These are phyloP conservation scores for Raphanus raphanistrum DNA, from an alignment of 345 rosid species.

Conservation along the genomic window DNA sequence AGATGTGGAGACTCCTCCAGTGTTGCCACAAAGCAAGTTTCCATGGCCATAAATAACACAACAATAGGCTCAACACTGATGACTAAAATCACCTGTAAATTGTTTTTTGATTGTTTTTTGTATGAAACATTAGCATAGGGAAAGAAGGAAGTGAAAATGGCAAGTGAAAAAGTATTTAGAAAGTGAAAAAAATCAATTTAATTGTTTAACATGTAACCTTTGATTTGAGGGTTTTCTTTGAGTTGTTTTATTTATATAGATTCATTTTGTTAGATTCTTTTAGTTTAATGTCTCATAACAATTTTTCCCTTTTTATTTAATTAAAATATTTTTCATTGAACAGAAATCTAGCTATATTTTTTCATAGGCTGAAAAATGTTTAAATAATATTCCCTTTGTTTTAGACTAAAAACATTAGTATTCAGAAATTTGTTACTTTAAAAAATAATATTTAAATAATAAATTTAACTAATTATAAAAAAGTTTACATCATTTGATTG, in stretches of 20 bases:
- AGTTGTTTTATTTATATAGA: neutral
- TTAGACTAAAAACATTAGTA: too few relatives aligned
- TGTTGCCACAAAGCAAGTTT: constrained; percentile 34
- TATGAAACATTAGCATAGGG: constrained; percentile 33
- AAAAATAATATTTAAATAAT: too few relatives aligned
- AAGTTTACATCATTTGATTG: too few relatives aligned
- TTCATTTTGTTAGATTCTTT: neutral
- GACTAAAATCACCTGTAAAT: constrained; percentile 29
- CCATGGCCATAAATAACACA: constrained; percentile 40
- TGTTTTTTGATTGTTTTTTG: constrained; percentile 30
- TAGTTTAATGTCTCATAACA: neutral
- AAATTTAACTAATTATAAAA: too few relatives aligned
- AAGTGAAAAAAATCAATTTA: neutral
- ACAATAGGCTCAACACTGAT: constrained; percentile 26
- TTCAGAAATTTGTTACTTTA: too few relatives aligned
- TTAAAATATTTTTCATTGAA: too few relatives aligned
- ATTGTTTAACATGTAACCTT: constrained; percentile 20
- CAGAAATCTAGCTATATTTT: too few relatives aligned
- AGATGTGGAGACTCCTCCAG: constrained; percentile 13
- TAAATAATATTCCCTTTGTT: too few relatives aligned
- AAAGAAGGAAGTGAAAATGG: constrained; percentile 8
- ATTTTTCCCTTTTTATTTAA: too few relatives aligned
- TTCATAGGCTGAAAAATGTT: too few relatives aligned
- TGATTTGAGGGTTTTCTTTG: neutral
- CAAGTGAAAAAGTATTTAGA: constrained; percentile 12